Conservation (phyloP, 2,329 filamentous ascomycete species). For the Trichoderma sp. region DNA sequence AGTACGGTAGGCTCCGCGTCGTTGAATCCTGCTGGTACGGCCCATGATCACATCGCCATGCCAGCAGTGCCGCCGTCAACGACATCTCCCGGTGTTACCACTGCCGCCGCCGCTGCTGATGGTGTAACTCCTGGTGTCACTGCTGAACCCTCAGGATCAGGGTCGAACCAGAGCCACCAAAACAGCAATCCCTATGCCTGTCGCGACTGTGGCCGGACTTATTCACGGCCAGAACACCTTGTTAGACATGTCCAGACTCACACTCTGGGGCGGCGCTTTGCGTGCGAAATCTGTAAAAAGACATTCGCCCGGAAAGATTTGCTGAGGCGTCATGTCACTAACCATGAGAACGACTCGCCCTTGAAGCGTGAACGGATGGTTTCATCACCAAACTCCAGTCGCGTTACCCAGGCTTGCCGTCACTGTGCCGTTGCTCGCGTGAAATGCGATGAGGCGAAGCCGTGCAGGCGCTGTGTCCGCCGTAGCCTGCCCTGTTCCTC, state of each 20-base stretch:
- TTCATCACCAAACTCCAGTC: conserved; percentile 47
- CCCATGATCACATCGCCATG: neutral
- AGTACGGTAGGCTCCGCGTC: neutral
- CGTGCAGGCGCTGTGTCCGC: conserved; percentile 52
- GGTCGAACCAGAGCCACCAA: conserved; percentile 28
- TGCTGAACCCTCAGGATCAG: conserved; percentile 3
- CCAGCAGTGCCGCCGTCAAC: neutral
- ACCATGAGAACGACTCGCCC: conserved; percentile 51
- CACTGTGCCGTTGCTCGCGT: conserved; percentile 54
- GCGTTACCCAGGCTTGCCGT: conserved; percentile 55
- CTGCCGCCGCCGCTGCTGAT: neutral
- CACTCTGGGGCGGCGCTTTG: conserved; percentile 52
- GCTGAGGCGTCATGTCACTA: conserved; percentile 53
- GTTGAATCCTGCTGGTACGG: neutral
- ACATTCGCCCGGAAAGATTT: conserved; percentile 56
- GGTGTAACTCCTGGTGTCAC: neutral
- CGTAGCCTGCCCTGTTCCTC: conserved; percentile 49
- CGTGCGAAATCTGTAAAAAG: conserved; percentile 53
- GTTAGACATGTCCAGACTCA: conserved; percentile 54
- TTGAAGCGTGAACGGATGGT: conserved; percentile 49
- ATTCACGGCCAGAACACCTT: conserved; percentile 56
- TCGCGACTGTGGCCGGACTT: conserved; percentile 52
- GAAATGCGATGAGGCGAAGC: conserved; percentile 58
- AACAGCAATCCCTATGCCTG: conserved; percentile 49
- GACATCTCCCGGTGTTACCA: neutral